Percentiles rank a stretch among this genome's conserved stretches.
Conservation (phyloP, 2,329 filamentous ascomycete genomes). For the Hymenoscyphus repandus region DNA sequence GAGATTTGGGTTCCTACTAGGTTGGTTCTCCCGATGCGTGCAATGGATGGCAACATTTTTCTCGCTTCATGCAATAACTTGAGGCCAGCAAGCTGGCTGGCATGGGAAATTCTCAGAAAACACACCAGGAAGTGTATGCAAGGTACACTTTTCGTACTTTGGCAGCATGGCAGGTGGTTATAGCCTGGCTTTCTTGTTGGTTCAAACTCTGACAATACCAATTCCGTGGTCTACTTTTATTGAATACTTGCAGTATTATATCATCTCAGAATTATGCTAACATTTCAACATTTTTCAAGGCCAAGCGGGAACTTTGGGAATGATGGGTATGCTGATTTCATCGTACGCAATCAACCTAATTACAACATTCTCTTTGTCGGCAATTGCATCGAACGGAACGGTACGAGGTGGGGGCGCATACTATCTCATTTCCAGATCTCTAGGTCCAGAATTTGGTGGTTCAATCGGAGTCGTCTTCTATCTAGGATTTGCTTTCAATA, state of each 20-base stretch:
- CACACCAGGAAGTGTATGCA: too few species aligned
- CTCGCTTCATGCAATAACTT: too few species aligned
- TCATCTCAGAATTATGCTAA: constrained; percentile 2
- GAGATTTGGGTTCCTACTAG: constrained; percentile 78
- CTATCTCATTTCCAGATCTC: constrained; percentile 78
- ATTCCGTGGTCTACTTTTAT: not conserved
- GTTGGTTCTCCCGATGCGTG: constrained; percentile 30
- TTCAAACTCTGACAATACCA: too few species aligned
- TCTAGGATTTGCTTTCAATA: constrained; percentile 83
- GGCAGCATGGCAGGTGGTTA: too few species aligned
- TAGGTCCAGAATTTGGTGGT: constrained; percentile 84
- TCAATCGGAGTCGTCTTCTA: constrained; percentile 87
- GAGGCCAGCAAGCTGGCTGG: too few species aligned
- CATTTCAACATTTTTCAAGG: constrained; percentile 13
- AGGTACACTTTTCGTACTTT: too few species aligned
- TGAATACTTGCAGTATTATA: not conserved
- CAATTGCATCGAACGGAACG: constrained; percentile 85
- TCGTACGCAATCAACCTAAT: constrained; percentile 81
- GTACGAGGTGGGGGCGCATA: constrained; percentile 85
- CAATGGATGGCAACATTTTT: too few species aligned
- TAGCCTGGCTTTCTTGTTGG: not conserved
- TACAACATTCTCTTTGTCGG: constrained; percentile 79
- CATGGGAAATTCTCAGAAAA: too few species aligned
- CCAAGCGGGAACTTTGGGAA: constrained; percentile 72
- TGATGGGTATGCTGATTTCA: constrained; percentile 66